Conservation (phyloP, 176 grass and related monocot species). For the Paspalum notatum region DNA sequence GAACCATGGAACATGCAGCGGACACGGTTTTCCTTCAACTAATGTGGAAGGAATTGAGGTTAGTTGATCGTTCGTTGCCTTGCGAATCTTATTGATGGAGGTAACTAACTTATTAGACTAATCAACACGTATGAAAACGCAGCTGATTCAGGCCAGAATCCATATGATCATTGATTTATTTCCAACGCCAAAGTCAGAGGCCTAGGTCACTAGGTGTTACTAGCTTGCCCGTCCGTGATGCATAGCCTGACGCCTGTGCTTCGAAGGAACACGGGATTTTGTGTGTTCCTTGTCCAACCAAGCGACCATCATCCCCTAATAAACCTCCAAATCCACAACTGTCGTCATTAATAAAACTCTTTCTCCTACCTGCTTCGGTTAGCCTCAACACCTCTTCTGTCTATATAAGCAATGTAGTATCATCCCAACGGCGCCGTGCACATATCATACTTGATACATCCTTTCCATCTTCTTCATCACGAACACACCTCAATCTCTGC, state of each 20-base stretch:
- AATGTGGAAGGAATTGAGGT: constrained; percentile 5
- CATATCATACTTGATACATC: background rate
- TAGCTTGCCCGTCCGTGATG: background rate
- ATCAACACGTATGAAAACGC: background rate
- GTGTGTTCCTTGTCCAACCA: background rate
- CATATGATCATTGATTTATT: background rate
- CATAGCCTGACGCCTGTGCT: background rate
- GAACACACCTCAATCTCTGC: background rate
- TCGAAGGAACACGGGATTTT: background rate
- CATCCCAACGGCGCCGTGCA: background rate
- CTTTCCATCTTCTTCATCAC: background rate
- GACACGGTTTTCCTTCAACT: background rate
- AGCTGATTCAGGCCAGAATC: background rate
- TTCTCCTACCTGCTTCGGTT: background rate
- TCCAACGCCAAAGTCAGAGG: constrained; percentile 7
- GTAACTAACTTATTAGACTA: background rate
- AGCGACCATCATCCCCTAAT: background rate
- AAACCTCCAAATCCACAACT: background rate
- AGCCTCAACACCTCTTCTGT: background rate
- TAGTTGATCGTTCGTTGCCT: constrained; percentile 16
- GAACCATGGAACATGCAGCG: constrained; percentile 19
- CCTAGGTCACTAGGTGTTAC: background rate
- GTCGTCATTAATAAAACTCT: background rate
- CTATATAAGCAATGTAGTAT: background rate
- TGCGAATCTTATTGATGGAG: background rate